Evolutionary conservation across 495 filamentous ascomycete genomes (phyloP), one percentile per base, ranked within the genome.

Genomic region (Extremus antarcticus): DNA sequence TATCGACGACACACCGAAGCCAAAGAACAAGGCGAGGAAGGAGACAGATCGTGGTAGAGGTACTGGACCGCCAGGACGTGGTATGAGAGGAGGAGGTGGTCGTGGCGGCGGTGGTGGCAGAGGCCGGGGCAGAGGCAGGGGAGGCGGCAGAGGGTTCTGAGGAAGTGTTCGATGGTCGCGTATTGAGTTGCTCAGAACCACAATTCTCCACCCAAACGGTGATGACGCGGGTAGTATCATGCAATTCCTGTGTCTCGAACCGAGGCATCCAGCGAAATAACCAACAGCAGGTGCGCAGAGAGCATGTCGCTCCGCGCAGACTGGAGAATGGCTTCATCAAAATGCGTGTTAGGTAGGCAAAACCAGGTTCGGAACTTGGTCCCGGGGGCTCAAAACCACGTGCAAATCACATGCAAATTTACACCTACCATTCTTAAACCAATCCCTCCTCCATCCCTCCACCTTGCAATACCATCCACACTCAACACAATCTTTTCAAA

Each of bases 21-120:
- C 92, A 48, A 97, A 97, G 83, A 97, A 98, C 72, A 97, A 97
- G 81, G 91, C 92, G 25, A 76, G 92, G 65, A 98, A 98, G 77
- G 94, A 98, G 72, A 76, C 82, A 25, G 86, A 87, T 61, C 73
- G 81, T 51, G 51, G 51, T 13, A 47, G 53, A 23, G 54, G 60
- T 41, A 53, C 49, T 49, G 47, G 25, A 11, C 23, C 56, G 40
- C 39, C 41, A 23, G 29, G 50, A 22, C 57, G 57, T 2, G 50
- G 57, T 20, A 50, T 47, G 22, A 57, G 47, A 40, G 35, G 62
- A 11, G 51, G 62, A 49, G 57, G 59, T 22, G 25, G 60, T 16
- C 46, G 63, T 29, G 56, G 61, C 13, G 21, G 53, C 9, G 43
- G 53, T 9, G 35, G 60, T n/a, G 52, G 61, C 17, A 29, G 61